These are phyloP conservation scores for Penstemon newberryi DNA, from an alignment of 257 asterid genomes.

Conservation along the genomic window DNA sequence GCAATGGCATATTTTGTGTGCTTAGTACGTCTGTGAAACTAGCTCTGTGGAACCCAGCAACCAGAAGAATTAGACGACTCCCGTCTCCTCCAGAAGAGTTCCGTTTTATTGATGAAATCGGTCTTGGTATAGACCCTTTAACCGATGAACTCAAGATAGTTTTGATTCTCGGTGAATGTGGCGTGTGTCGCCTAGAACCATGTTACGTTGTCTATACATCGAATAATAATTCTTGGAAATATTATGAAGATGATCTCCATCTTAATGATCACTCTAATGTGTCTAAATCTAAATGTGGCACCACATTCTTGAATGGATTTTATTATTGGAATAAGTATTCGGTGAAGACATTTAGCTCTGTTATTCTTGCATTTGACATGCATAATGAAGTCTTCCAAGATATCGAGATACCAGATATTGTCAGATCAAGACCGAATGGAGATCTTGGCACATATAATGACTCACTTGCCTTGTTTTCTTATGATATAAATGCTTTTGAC, in stretches of 20 bases:
- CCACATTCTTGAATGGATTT: background rate
- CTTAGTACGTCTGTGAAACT: background rate
- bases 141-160: conserved; percentile 8
- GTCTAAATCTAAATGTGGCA: background rate
- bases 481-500: background rate
- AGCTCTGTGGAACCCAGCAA: conserved; percentile 4
- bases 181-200: background rate
- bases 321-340: background rate
- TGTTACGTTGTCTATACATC: background rate
- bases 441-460: background rate
- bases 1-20: conserved; percentile 8
- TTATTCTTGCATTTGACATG: conserved; percentile 3
- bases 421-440: background rate
- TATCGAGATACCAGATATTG: background rate
- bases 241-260: background rate
- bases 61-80: background rate
- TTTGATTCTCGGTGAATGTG: background rate
- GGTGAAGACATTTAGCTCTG: background rate
- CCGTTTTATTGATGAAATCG: background rate
- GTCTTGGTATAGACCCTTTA: background rate
- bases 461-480: conserved; percentile 6
- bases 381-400: background rate
- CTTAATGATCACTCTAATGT: background rate
- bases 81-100: background rate
- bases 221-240: background rate